Evolutionary conservation across 2,329 filamentous ascomycete species (phyloP).

Genomic region (Aspergillus arachidicola): DNA sequence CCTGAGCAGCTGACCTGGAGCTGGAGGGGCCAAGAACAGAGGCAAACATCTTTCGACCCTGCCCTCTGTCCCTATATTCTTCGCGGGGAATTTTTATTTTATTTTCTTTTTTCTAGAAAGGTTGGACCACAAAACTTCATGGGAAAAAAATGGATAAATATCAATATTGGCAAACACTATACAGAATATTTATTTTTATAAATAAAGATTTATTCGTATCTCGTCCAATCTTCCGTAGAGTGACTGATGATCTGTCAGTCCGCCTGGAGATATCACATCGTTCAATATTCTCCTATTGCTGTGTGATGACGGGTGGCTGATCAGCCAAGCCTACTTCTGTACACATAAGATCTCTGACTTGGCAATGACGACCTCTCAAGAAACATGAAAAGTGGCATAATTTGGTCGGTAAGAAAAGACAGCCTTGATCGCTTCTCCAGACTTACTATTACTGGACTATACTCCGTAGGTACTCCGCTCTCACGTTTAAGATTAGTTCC

Average conservation of each 20-base stretch:
- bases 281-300: constrained; percentile 21
- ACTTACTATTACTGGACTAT: neutral
- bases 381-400: constrained; percentile 2
- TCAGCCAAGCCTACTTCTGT: constrained; percentile 15
- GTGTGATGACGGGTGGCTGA: constrained; percentile 20
- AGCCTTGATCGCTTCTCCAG: neutral
- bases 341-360: constrained; percentile 6
- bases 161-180: neutral
- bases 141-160: neutral
- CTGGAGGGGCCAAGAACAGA: constrained; percentile 12
- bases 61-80: neutral
- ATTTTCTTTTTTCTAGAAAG: neutral
- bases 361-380: neutral
- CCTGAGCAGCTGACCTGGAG: constrained; percentile 17
- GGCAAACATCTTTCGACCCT: constrained; percentile 5
- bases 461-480: neutral
- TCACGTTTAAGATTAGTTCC: constrained; percentile 1
- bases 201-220: neutral
- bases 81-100: neutral
- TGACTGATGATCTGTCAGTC: constrained; percentile 21
- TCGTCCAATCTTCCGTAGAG: neutral
- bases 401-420: neutral
- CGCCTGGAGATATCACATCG: constrained; percentile 19
- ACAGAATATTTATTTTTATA: neutral
- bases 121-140: neutral